Evolutionary conservation across 2,329 filamentous ascomycete genomes (phyloP).

Genomic region (Aspergillus fructus): DNA sequence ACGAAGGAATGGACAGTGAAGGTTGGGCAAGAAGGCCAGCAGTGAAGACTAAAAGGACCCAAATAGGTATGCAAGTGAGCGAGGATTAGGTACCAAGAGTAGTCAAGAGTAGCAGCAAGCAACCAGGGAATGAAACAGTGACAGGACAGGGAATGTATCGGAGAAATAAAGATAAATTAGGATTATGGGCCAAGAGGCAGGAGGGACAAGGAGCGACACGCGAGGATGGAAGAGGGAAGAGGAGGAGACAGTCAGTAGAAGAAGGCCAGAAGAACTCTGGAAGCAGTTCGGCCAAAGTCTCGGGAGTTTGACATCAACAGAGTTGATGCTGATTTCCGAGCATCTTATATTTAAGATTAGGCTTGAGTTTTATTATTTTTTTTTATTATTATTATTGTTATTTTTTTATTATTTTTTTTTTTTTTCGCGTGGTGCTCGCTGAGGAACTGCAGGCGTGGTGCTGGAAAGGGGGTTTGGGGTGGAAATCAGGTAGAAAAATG

Average conservation of each 20-base stretch:
- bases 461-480: slow-evolving; percentile 1
- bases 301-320: slow-evolving; percentile 1
- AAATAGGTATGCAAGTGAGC: slow-evolving; percentile 8
- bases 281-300: slow-evolving; percentile 15
- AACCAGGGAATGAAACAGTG: slow-evolving; percentile 23
- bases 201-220: not conserved
- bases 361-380: slow-evolving; percentile 10
- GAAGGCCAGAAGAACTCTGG: not conserved
- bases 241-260: not conserved
- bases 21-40: not conserved
- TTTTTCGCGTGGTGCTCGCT: not conserved
- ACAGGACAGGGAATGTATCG: slow-evolving; percentile 6
- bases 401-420: slow-evolving; percentile 7
- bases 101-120: slow-evolving; percentile 13
- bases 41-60: not conserved
- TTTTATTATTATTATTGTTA: not conserved
- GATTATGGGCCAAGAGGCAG: slow-evolving; percentile 5
- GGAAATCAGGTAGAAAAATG: slow-evolving; percentile 8
- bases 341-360: slow-evolving; percentile 14
- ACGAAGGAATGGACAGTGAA: slow-evolving; percentile 1
- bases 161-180: slow-evolving; percentile 16
- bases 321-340: not conserved
- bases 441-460: slow-evolving; percentile 1
- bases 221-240: slow-evolving; percentile 1
- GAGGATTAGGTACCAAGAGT: slow-evolving; percentile 12